Conservation (phyloP, 768 basidiomycete genomes). For the Tylopilus felleus region DNA sequence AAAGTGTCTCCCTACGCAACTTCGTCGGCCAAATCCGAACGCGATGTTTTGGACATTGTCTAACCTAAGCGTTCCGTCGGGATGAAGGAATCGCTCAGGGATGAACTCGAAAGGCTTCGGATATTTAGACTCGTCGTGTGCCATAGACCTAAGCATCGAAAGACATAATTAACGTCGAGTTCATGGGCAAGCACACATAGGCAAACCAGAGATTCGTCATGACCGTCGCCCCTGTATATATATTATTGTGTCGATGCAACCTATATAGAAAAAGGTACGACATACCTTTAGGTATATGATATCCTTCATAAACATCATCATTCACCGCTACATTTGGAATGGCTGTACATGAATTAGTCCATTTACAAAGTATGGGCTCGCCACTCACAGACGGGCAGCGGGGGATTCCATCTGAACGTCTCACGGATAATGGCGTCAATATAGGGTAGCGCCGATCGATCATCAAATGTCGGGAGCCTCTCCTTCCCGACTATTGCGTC, state of each 20-base stretch:
- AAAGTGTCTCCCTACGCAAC: constrained; percentile 20
- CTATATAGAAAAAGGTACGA: background rate
- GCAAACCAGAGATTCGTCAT: constrained; percentile 32
- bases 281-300: constrained; percentile 5
- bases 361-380: background rate
- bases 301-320: constrained; percentile 21
- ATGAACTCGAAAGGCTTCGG: constrained; percentile 34
- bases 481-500: constrained; percentile 19
- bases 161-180: background rate
- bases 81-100: constrained; percentile 34
- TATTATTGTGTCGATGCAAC: background rate
- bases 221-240: constrained; percentile 16
- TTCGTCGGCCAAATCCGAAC: constrained; percentile 23
- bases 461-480: constrained; percentile 16
- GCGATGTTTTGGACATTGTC: constrained; percentile 13
- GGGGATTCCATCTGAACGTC: constrained; percentile 17
- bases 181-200: background rate
- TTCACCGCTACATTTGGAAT: constrained; percentile 10
- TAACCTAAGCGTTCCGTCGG: constrained; percentile 11
- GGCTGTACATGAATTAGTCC: constrained; percentile 7
- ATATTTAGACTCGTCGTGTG: constrained; percentile 29
- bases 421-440: constrained; percentile 38
- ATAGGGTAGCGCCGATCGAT: constrained; percentile 31
- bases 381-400: constrained; percentile 15
- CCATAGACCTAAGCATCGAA: constrained; percentile 11